phyloP scores from a whole-genome alignment of 2,329 filamentous ascomycete genomes.

The Fusarium chuoi region DNA sequence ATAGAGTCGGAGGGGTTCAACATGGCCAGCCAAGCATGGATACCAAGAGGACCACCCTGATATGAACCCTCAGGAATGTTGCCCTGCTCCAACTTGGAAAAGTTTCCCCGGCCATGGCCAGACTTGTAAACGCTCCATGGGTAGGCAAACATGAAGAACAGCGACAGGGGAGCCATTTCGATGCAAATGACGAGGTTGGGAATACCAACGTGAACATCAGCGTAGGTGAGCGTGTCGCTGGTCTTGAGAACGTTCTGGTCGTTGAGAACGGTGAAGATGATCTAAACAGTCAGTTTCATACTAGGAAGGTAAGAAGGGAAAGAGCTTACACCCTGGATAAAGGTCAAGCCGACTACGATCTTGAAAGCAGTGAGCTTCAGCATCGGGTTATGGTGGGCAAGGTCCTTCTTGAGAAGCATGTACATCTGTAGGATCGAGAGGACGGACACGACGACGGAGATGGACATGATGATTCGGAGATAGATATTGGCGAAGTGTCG shows the following conservation, averaged over 20 bases:
- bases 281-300: not conserved
- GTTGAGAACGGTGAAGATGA: constrained; percentile 31
- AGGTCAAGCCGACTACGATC: constrained; percentile 26
- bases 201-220: constrained; percentile 36
- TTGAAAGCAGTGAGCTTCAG: constrained; percentile 39
- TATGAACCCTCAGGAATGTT: not conserved
- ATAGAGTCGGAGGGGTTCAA: constrained; percentile 29
- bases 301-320: fast-evolving
- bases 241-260: constrained; percentile 17
- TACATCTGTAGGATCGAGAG: constrained; percentile 32
- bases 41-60: constrained; percentile 28
- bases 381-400: constrained; percentile 32
- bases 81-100: constrained; percentile 7
- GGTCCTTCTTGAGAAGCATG: constrained; percentile 23
- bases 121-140: constrained; percentile 34
- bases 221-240: constrained; percentile 31
- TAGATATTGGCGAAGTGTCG: constrained; percentile 31
- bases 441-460: constrained; percentile 28
- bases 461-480: not conserved
- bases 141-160: constrained; percentile 34
- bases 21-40: constrained; percentile 33
- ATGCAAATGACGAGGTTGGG: constrained; percentile 35
- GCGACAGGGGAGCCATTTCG: constrained; percentile 33
- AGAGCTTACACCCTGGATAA: constrained; percentile 28
- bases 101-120: constrained; percentile 5